Evolutionary conservation across 2,329 filamentous ascomycete genomes (phyloP).

Genomic region (Cucurbitaria berberidis): DNA sequence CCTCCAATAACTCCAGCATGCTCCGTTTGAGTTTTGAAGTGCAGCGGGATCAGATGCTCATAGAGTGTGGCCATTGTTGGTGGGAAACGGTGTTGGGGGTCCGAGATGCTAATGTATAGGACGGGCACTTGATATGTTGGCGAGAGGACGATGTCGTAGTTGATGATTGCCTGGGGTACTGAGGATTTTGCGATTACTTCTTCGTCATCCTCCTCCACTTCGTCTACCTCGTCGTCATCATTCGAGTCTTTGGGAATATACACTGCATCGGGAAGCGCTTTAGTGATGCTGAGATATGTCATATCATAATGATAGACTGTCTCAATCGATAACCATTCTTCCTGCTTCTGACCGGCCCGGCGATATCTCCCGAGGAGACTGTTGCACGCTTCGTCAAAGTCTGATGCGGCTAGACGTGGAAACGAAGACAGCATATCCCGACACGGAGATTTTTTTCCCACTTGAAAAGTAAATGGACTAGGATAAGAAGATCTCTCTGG

Average conservation of each 20-base stretch:
- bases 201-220: constrained; percentile 31
- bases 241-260: background rate
- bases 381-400: constrained; percentile 39
- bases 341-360: constrained; percentile 16
- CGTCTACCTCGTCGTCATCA: constrained; percentile 5
- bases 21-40: constrained; percentile 41
- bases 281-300: constrained; percentile 31
- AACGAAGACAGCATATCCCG: constrained; percentile 24
- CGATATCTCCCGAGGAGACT: constrained; percentile 23
- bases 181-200: constrained; percentile 17
- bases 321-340: constrained; percentile 34
- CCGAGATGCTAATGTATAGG: constrained; percentile 49
- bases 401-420: constrained; percentile 34
- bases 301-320: constrained; percentile 14
- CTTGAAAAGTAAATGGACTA: background rate
- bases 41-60: constrained; percentile 43
- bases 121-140: constrained; percentile 54
- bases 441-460: background rate
- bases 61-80: constrained; percentile 45
- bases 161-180: constrained; percentile 9
- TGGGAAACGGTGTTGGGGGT: constrained; percentile 34
- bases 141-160: constrained; percentile 54
- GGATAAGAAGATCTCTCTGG: background rate
- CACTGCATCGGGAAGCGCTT: constrained; percentile 10
- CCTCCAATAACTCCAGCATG: constrained; percentile 49